Evolutionary conservation across 148 eudicot genomes (phyloP), one percentile per base, ranked within the genome.

Genomic region (Limonium bicolor): DNA sequence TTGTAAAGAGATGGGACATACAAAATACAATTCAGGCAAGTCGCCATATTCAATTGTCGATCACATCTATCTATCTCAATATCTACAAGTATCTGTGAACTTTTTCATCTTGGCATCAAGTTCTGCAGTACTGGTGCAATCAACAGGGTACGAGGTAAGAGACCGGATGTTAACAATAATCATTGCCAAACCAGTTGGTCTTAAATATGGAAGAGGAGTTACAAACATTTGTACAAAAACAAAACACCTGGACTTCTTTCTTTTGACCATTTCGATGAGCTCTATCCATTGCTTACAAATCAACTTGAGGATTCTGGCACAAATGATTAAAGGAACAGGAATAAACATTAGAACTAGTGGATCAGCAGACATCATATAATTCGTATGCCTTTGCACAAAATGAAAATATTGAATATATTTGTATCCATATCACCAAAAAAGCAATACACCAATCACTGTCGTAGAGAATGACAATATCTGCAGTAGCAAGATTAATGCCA

Each of bases 31-130:
- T n/a, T n/a, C n/a, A n/a, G n/a, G n/a, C n/a, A n/a, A n/a, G n/a
- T n/a, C n/a, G n/a, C n/a, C n/a, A n/a, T n/a, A n/a, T n/a, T n/a
- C n/a, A n/a, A n/a, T n/a, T n/a, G n/a, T n/a, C n/a, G n/a, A n/a
- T n/a, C n/a, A n/a, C n/a, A n/a, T n/a, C n/a, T n/a, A n/a, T n/a
- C n/a, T n/a, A n/a, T n/a, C n/a, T n/a, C n/a, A n/a, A n/a, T n/a
- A n/a, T n/a, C n/a, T n/a, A n/a, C n/a, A n/a, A n/a, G n/a, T n/a
- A n/a, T n/a, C n/a, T n/a, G 99, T 84, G 58, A 90, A 90, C 26
- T 84, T 90, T 52, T 90, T 90, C 99, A 90, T 90, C 67, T 90
- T 90, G 34, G 95, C 99, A 76, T 90, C 95, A 66, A 90, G 95
- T 60, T 90, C 99, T 57, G 95, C 95, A 21, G 99, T 90, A n/a